Evolutionary conservation across 129 eudicot genomes (phyloP).

Genomic region (Chrysanthemum makinoi): DNA sequence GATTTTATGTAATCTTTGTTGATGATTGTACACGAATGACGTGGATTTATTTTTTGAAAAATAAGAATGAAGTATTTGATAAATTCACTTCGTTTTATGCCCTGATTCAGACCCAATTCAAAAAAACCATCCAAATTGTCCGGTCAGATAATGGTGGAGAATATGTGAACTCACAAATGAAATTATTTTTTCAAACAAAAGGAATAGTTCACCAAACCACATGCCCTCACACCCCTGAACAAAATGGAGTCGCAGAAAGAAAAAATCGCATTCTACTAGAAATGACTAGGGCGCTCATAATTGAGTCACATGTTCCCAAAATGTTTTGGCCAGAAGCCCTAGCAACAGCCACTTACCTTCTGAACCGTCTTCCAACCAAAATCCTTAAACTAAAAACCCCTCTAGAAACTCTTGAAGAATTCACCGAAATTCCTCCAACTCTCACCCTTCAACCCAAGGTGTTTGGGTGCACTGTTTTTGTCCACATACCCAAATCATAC

Average conservation of each 20-base stretch:
- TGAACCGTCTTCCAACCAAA: slow-evolving; percentile 11
- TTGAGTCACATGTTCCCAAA: not conserved
- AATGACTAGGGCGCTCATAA: slow-evolving; percentile 5
- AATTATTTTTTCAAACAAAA: not conserved
- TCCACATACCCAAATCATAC: not conserved
- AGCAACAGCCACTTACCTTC: slow-evolving; percentile 5
- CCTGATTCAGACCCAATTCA: not conserved
- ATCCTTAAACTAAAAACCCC: slow-evolving; percentile 8
- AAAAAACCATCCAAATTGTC: not conserved
- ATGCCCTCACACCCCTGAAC: slow-evolving; percentile 1
- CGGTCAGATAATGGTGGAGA: not conserved
- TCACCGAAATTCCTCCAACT: not conserved
- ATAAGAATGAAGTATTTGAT: not conserved
- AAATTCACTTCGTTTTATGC: not conserved
- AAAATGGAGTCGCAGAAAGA: not conserved
- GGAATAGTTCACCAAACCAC: slow-evolving; percentile 5
- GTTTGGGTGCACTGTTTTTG: not conserved
- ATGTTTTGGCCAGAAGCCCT: not conserved
- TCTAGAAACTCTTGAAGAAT: not conserved
- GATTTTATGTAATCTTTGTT: not conserved
- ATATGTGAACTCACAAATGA: slow-evolving; percentile 4
- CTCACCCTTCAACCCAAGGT: not conserved
- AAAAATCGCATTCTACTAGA: not conserved
- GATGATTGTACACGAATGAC: slow-evolving; percentile 18
- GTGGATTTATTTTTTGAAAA: slow-evolving; percentile 12